Percentiles rank a stretch among this genome's conserved stretches.
Evolutionary conservation across 2,329 filamentous ascomycete genomes (phyloP).

Genomic region (Diaporthe velutina): DNA sequence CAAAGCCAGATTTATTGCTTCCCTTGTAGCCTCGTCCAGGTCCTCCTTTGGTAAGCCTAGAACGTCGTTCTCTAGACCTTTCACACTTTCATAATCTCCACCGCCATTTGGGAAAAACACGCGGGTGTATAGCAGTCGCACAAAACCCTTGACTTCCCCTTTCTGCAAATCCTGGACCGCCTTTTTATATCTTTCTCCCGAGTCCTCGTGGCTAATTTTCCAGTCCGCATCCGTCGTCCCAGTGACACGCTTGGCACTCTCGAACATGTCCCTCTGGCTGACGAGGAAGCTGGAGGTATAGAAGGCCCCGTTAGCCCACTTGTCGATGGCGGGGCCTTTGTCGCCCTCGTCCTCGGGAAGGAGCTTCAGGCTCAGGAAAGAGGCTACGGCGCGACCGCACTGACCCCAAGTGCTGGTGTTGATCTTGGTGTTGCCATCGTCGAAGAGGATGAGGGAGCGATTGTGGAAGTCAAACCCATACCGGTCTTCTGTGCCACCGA

Average conservation of each 20-base stretch:
- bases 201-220: constrained; percentile 64
- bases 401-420: constrained; percentile 72
- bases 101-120: constrained; percentile 62
- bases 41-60: constrained; percentile 71
- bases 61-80: constrained; percentile 60
- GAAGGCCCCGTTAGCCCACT: constrained; percentile 57
- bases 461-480: constrained; percentile 47
- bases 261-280: constrained; percentile 75
- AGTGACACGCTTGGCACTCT: constrained; percentile 69
- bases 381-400: constrained; percentile 53
- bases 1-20: constrained; percentile 24
- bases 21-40: constrained; percentile 67
- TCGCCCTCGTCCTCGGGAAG: constrained; percentile 40
- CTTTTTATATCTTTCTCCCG: constrained; percentile 60
- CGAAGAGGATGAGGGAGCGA: constrained; percentile 54
- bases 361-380: constrained; percentile 59
- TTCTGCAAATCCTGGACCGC: constrained; percentile 58
- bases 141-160: constrained; percentile 60
- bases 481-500: constrained; percentile 47
- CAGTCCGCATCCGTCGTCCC: constrained; percentile 71
- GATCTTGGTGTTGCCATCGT: constrained; percentile 69
- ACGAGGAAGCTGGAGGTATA: constrained; percentile 69
- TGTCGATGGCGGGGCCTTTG: constrained; percentile 34
- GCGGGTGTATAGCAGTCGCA: constrained; percentile 66
- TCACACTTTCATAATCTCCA: constrained; percentile 57